phyloP scores from a whole-genome alignment of 768 basidiomycete species.

The Lentinula sp. region DNA sequence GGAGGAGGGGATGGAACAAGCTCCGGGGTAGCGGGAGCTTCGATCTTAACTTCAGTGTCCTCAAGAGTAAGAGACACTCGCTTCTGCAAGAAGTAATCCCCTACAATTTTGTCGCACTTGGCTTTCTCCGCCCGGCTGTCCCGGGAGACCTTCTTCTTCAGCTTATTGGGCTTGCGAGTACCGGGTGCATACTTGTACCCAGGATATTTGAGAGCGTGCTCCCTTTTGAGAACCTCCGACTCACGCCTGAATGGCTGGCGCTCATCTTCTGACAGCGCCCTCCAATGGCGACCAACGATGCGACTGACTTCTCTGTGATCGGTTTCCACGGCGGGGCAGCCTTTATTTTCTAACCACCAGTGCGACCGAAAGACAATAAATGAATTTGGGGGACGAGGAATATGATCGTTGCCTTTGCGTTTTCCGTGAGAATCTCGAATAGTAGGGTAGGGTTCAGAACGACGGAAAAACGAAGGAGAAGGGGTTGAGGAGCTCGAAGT shows the following conservation, averaged over 20 bases:
- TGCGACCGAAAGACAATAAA: constrained; percentile 70
- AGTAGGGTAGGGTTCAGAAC: constrained; percentile 1
- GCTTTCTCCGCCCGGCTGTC: constrained; percentile 26
- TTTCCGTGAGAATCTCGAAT: constrained; percentile 15
- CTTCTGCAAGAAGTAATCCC: constrained; percentile 13
- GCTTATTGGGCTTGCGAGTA: constrained; percentile 13
- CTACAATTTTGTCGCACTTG: constrained; percentile 31
- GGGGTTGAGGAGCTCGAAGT: not conserved
- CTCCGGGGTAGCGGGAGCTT: not conserved
- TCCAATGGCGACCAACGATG: constrained; percentile 62
- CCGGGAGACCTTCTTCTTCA: constrained; percentile 29
- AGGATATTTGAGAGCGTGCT: constrained; percentile 43
- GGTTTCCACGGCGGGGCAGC: constrained; percentile 32
- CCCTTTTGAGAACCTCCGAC: constrained; percentile 38
- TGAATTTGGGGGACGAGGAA: constrained; percentile 69
- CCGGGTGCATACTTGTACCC: constrained; percentile 53
- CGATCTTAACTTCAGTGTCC: not conserved
- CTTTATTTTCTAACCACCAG: constrained; percentile 51
- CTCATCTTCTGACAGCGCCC: constrained; percentile 34
- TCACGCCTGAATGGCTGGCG: constrained; percentile 33
- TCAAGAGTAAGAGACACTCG: not conserved
- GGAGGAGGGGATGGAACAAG: constrained; percentile 4
- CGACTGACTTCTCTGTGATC: constrained; percentile 42
- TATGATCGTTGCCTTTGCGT: constrained; percentile 33
- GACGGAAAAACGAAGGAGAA: not conserved